Evolutionary conservation across 1,139 yeast species (phyloP).

Genomic region (Martiniozyma asiatica): DNA sequence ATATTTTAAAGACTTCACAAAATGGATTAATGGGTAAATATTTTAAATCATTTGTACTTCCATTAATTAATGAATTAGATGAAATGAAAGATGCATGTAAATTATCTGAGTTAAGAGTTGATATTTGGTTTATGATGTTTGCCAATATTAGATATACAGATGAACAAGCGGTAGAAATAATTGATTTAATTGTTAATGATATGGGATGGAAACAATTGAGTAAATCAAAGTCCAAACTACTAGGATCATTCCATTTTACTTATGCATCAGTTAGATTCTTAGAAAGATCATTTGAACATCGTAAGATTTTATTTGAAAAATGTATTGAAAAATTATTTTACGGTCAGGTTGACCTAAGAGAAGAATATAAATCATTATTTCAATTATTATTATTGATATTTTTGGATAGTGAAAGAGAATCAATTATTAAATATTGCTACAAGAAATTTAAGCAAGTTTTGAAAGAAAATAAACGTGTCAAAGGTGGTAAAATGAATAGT

Average conservation of each 20-base stretch:
- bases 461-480: slow-evolving; percentile 20
- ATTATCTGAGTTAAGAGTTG: slow-evolving; percentile 40
- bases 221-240: slow-evolving; percentile 57
- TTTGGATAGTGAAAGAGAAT: slow-evolving; percentile 42
- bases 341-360: slow-evolving; percentile 64
- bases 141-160: slow-evolving; percentile 16
- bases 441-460: slow-evolving; percentile 29
- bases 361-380: slow-evolving; percentile 61
- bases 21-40: slow-evolving; percentile 32
- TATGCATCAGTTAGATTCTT: slow-evolving; percentile 66
- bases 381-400: slow-evolving; percentile 76
- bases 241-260: slow-evolving; percentile 62
- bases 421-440: slow-evolving; percentile 26
- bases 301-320: slow-evolving; percentile 37
- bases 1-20: slow-evolving; percentile 31
- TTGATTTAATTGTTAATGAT: slow-evolving; percentile 38
- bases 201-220: slow-evolving; percentile 32
- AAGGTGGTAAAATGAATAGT: slow-evolving; percentile 19
- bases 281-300: slow-evolving; percentile 37
- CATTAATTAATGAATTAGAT: slow-evolving; percentile 57
- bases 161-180: slow-evolving; percentile 25
- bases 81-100: slow-evolving; percentile 74
- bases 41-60: slow-evolving; percentile 40
- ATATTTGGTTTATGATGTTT: slow-evolving; percentile 15
- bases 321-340: slow-evolving; percentile 48